Evolutionary conservation across 129 eudicot species (phyloP).

Genomic region (Artemisia argyi): DNA sequence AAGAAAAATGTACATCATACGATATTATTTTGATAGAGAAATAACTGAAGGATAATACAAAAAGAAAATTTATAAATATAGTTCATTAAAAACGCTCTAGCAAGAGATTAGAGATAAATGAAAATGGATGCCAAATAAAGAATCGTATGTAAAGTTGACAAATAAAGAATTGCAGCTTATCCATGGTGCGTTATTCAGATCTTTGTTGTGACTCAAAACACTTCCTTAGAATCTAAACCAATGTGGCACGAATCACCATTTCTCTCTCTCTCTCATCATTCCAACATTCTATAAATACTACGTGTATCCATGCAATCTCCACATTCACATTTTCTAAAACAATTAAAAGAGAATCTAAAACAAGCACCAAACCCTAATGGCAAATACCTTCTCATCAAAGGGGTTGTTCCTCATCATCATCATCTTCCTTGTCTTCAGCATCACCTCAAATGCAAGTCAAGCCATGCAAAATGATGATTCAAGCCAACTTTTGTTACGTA

Average conservation of each 20-base stretch:
- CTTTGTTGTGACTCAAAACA: constrained; percentile 3
- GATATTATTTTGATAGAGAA: too few species aligned
- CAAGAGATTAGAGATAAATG: too few species aligned
- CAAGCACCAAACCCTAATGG: constrained; percentile 13
- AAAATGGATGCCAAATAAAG: background rate
- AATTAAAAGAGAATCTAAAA: constrained; percentile 2
- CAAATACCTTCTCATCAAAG: constrained; percentile 23
- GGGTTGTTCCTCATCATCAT: constrained; percentile 20
- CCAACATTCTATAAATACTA: constrained; percentile 29
- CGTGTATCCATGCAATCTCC: constrained; percentile 24
- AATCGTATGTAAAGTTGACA: constrained; percentile 10
- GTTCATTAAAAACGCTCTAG: too few species aligned
- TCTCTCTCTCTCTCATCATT: background rate
- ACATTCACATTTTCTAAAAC: constrained; percentile 6
- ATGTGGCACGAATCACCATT: background rate
- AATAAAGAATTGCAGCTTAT: constrained; percentile 14
- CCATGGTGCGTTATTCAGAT: constrained; percentile 6
- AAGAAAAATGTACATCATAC: too few species aligned
- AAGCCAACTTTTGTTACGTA: constrained; percentile 31
- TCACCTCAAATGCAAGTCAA: constrained; percentile 19
- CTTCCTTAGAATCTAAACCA: constrained; percentile 15
- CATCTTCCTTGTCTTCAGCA: constrained; percentile 10
- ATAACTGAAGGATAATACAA: too few species aligned
- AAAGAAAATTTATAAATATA: too few species aligned
- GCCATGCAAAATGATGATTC: constrained; percentile 9